Evolutionary conservation across 2,329 filamentous ascomycete genomes (phyloP).

Genomic region (Penicillium sp.): DNA sequence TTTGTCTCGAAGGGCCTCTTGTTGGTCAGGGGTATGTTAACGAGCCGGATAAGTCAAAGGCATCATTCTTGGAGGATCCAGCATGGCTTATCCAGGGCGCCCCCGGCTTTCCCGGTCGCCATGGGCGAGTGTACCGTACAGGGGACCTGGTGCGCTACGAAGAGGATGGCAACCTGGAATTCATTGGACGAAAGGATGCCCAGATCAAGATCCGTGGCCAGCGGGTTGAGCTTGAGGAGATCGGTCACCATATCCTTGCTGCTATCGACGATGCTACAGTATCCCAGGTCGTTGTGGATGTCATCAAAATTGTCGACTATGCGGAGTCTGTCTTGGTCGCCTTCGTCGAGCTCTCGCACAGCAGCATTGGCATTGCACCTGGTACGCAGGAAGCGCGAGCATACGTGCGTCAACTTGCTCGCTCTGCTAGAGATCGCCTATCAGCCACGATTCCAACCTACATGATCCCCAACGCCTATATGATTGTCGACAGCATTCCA

Average conservation of each 20-base stretch:
- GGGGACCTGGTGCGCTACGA: constrained; percentile 55
- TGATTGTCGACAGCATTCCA: too few species aligned
- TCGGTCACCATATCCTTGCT: constrained; percentile 48
- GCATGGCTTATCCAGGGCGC: neutral
- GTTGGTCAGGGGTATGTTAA: neutral
- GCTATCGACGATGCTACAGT: too few species aligned
- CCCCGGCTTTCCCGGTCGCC: neutral
- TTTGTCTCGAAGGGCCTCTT: neutral
- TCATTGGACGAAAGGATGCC: constrained; percentile 75
- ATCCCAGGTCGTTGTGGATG: too few species aligned
- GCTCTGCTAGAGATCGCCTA: too few species aligned
- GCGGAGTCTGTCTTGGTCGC: too few species aligned
- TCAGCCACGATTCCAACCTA: too few species aligned
- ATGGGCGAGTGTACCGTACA: constrained; percentile 37
- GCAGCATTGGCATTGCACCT: too few species aligned
- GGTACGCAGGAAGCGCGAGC: too few species aligned
- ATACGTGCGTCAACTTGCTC: too few species aligned
- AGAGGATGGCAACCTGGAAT: constrained; percentile 68
- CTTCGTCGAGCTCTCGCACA: too few species aligned
- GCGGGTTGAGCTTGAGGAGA: constrained; percentile 73
- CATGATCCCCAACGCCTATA: too few species aligned
- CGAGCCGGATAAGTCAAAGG: neutral
- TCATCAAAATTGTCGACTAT: too few species aligned
- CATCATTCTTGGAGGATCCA: neutral
- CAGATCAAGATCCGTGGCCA: constrained; percentile 87